Conservation (phyloP, 352 stramenopile species). For the Globisporangium alternatum region DNA sequence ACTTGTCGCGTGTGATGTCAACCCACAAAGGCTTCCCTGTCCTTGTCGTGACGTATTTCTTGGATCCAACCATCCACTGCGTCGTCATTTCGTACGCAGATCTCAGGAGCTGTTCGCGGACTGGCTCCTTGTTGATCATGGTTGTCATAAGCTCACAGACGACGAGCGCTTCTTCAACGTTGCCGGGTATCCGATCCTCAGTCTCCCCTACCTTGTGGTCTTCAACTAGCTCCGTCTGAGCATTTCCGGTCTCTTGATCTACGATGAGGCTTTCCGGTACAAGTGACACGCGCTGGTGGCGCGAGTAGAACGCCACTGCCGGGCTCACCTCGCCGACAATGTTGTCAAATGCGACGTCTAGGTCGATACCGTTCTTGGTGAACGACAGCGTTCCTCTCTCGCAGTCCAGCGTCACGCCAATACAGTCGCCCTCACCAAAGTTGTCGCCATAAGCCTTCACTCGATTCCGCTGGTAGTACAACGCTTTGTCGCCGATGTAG, state of each 20-base stretch:
- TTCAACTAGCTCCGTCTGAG: not conserved
- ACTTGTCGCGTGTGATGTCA: constrained; percentile 40
- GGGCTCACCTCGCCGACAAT: constrained; percentile 88
- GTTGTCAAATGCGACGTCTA: constrained; percentile 92
- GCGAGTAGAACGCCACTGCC: constrained; percentile 92
- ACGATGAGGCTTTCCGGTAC: constrained; percentile 20
- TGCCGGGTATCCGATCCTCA: constrained; percentile 9
- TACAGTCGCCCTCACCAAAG: constrained; percentile 85
- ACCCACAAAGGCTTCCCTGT: constrained; percentile 68
- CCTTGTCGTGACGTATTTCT: constrained; percentile 57
- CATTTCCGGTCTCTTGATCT: not conserved
- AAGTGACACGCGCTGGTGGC: constrained; percentile 79
- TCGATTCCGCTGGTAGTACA: constrained; percentile 98
- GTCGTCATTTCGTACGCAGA: constrained; percentile 51
- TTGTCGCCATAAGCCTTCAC: constrained; percentile 84
- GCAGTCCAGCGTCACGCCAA: constrained; percentile 83
- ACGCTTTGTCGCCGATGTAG: constrained; percentile 97
- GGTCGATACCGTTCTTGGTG: constrained; percentile 83
- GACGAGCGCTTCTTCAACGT: constrained; percentile 53
- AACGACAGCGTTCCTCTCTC: constrained; percentile 85
- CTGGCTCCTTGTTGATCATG: constrained; percentile 27
- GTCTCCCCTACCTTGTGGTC: not conserved
- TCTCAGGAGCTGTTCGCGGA: constrained; percentile 27
- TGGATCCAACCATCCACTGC: constrained; percentile 48
- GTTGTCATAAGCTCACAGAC: constrained; percentile 59